Conservation (phyloP, 805 yeast genomes). For the Hanseniaspora lachancei region DNA sequence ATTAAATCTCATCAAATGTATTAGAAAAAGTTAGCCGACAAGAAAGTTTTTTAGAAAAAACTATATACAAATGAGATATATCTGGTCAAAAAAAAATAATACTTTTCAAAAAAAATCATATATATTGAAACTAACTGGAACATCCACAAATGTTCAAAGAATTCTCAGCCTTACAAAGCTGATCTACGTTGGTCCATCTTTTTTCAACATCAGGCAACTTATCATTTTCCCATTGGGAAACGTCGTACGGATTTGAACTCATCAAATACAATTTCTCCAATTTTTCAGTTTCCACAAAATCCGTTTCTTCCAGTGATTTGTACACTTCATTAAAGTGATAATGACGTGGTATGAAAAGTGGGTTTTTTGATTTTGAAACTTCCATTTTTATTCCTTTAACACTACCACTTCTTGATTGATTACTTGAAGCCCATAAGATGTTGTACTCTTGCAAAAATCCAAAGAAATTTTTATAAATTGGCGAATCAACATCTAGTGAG, state of each 20-base stretch:
- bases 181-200: conserved; percentile 40
- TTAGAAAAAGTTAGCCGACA: too few species aligned
- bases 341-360: conserved; percentile 67
- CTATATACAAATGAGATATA: too few species aligned
- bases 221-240: conserved; percentile 52
- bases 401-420: conserved; percentile 28
- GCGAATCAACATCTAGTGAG: conserved; percentile 24
- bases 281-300: conserved; percentile 25
- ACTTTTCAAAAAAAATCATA: neutral
- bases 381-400: conserved; percentile 30
- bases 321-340: conserved; percentile 83
- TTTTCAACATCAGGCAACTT: conserved; percentile 41
- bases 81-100: too few species aligned
- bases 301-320: conserved; percentile 30
- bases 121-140: conserved; percentile 28
- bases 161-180: conserved; percentile 34
- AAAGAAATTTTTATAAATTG: conserved; percentile 26
- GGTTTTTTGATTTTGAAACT: conserved; percentile 44
- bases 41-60: too few species aligned
- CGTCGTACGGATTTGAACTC: conserved; percentile 65
- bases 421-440: conserved; percentile 43
- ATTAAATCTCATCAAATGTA: too few species aligned
- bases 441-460: conserved; percentile 32
- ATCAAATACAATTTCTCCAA: conserved; percentile 53
- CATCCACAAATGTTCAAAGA: conserved; percentile 70